Evolutionary conservation across 176 grass and related monocot species (phyloP).

Genomic region (Juncus effusus): DNA sequence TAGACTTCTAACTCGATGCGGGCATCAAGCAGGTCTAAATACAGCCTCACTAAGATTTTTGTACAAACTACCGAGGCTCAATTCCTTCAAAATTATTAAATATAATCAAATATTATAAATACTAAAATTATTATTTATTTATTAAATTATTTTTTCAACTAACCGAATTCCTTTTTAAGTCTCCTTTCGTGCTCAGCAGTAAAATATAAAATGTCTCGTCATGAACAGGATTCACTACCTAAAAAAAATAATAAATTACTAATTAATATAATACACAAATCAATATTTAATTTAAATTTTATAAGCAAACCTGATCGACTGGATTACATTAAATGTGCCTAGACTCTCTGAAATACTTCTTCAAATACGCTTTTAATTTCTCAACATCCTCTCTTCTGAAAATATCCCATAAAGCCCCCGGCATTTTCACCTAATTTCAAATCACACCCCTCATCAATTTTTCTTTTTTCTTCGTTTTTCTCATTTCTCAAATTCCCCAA

Average conservation of each 20-base stretch:
- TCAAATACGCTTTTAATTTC: constrained; percentile 54
- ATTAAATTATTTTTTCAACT: no score
- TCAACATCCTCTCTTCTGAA: constrained; percentile 69
- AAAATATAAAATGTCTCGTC: constrained; percentile 72
- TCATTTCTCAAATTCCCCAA: constrained; percentile 1
- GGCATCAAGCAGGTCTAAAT: constrained; percentile 76
- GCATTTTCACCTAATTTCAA: background rate
- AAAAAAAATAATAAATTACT: background rate
- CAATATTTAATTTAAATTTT: background rate
- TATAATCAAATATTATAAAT: background rate
- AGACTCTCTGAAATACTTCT: constrained; percentile 52
- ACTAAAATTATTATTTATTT: no score
- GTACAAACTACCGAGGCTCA: constrained; percentile 77
- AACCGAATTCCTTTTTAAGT: constrained; percentile 77
- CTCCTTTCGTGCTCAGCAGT: constrained; percentile 62
- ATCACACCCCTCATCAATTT: constrained; percentile 1
- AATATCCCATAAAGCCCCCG: constrained; percentile 85
- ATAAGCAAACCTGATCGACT: constrained; percentile 65
- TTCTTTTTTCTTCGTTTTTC: background rate
- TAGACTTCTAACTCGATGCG: constrained; percentile 78
- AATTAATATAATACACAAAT: no score
- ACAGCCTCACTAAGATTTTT: constrained; percentile 78
- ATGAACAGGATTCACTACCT: constrained; percentile 73
- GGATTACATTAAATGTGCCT: constrained; percentile 55
- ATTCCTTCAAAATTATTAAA: constrained; percentile 35